These are phyloP conservation scores for Cordia subcordata DNA, from an alignment of 257 asterid genomes.

Conservation along the genomic window DNA sequence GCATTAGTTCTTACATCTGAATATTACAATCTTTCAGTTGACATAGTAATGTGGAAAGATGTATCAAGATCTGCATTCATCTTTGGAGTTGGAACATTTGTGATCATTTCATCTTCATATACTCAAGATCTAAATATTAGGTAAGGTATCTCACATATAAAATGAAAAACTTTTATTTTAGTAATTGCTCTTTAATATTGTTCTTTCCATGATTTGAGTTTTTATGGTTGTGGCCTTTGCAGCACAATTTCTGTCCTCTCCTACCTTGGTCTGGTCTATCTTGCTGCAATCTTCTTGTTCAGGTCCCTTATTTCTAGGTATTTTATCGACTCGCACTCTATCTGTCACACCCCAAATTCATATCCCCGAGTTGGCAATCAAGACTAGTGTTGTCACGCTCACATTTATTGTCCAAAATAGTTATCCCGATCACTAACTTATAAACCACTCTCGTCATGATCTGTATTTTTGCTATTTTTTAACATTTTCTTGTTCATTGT, in stretches of 20 bases:
- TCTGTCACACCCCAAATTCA: too few species aligned
- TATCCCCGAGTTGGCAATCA: too few species aligned
- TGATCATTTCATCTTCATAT: conserved; percentile 72
- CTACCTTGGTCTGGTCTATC: conserved; percentile 71
- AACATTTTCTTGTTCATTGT: neutral
- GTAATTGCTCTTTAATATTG: neutral
- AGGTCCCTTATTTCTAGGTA: conserved; percentile 78
- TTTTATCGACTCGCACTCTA: neutral
- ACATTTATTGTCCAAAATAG: too few species aligned
- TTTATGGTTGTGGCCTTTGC: conserved; percentile 16
- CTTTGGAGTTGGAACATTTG: conserved; percentile 82
- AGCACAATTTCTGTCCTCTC: conserved; percentile 82
- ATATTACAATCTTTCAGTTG: conserved; percentile 39
- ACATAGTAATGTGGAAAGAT: conserved; percentile 87
- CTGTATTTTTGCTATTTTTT: neutral
- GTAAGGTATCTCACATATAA: conserved; percentile 18
- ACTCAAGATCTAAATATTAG: conserved; percentile 74
- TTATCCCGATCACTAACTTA: too few species aligned
- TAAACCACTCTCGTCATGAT: too few species aligned
- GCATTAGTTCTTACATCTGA: neutral
- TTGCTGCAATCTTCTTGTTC: conserved; percentile 78
- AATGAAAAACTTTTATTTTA: neutral
- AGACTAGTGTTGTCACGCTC: too few species aligned
- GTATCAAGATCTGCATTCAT: conserved; percentile 75
- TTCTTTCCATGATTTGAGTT: too few species aligned